phyloP scores from a whole-genome alignment of 306 rosid genomes.

The Glycine tomentella region DNA sequence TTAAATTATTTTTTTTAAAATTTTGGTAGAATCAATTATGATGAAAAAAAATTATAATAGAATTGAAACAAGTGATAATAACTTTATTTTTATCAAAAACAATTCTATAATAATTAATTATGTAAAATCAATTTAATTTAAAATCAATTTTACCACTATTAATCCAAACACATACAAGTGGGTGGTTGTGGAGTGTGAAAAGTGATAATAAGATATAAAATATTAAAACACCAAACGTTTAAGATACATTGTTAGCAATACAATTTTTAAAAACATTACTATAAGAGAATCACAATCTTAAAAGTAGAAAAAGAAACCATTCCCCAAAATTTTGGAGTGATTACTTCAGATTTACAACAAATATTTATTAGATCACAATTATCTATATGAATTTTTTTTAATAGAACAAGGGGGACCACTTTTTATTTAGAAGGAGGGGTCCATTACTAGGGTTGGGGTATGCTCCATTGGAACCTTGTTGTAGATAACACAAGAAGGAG shows the following conservation, averaged over 20 bases:
- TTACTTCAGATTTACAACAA: neutral
- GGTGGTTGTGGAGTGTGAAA: too few relatives aligned
- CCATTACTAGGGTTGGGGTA: slow-evolving; percentile 8
- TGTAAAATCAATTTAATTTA: too few relatives aligned
- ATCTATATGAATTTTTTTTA: neutral
- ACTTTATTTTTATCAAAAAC: too few relatives aligned
- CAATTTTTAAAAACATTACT: neutral
- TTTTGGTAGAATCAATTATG: too few relatives aligned
- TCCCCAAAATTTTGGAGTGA: neutral
- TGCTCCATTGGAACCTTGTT: neutral
- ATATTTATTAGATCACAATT: neutral
- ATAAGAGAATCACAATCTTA: neutral
- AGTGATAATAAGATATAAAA: neutral
- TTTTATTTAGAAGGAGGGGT: neutral
- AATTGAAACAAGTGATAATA: too few relatives aligned
- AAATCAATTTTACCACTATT: too few relatives aligned
- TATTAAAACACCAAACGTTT: neutral
- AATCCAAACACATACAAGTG: too few relatives aligned
- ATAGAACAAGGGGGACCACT: neutral
- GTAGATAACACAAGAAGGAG: neutral
- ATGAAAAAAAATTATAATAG: too few relatives aligned
- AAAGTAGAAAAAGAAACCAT: neutral
- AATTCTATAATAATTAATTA: too few relatives aligned
- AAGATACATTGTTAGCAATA: neutral
- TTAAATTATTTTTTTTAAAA: too few relatives aligned